A percentile compares a stretch with the other conserved stretches of the same genome.
Evolutionary conservation across 176 grass and related monocot genomes (phyloP).

Genomic region (Carex scoparia): DNA sequence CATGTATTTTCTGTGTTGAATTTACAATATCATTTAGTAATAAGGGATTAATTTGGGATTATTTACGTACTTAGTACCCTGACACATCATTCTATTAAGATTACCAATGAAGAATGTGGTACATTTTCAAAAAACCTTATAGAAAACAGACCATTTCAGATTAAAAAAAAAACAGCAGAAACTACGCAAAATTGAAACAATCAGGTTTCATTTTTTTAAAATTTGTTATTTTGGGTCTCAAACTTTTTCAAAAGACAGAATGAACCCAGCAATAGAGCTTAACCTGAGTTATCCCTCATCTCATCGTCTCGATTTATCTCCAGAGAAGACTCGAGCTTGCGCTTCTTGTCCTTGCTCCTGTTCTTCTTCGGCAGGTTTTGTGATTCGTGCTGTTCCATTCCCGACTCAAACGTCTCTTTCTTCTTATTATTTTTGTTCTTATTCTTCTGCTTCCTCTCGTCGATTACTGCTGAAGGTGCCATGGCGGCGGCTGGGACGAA

Average conservation of each 20-base stretch:
- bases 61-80: neutral
- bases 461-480: constrained; percentile 30
- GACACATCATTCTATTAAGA: neutral
- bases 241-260: neutral
- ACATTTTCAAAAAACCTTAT: neutral
- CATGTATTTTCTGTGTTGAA: neutral
- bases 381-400: neutral
- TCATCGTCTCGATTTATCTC: constrained; percentile 30
- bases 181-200: neutral
- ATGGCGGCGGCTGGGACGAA: constrained; percentile 25
- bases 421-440: constrained; percentile 20
- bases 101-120: neutral
- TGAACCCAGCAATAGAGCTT: neutral
- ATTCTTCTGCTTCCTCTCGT: constrained; percentile 28
- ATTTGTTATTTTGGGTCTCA: neutral
- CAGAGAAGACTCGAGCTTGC: constrained; percentile 30
- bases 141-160: neutral
- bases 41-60: neutral
- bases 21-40: neutral
- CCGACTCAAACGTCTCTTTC: neutral
- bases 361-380: neutral
- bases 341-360: constrained; percentile 29
- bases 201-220: neutral
- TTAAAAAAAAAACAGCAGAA: neutral
- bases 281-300: constrained; percentile 1